These are phyloP conservation scores for Trichoderma semiorbis DNA, from an alignment of 2,329 filamentous ascomycete species.

Conservation along the genomic window DNA sequence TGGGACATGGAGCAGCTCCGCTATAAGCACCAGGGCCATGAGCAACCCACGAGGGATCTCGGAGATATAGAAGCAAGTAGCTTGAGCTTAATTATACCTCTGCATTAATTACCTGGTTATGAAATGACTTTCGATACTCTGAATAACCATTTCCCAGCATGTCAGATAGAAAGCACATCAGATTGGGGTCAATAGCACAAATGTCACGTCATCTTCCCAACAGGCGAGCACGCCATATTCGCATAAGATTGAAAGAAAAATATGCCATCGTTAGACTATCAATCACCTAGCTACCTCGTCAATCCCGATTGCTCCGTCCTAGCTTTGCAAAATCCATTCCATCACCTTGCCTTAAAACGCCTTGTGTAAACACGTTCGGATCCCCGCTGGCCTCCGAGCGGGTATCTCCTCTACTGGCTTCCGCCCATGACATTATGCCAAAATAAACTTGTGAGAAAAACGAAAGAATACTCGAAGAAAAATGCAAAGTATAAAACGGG, in stretches of 20 bases:
- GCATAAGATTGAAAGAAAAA: conserved; percentile 3
- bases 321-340: conserved; percentile 3
- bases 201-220: conserved; percentile 1
- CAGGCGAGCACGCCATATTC: conserved; percentile 12
- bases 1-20: background rate
- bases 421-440: conserved; percentile 22
- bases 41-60: background rate
- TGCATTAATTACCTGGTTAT: background rate
- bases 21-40: background rate
- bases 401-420: conserved; percentile 13
- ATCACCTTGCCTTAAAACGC: conserved; percentile 4
- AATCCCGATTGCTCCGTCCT: background rate
- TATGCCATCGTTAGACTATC: conserved; percentile 1
- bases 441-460: conserved; percentile 3
- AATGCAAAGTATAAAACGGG: background rate
- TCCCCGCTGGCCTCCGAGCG: conserved; percentile 18
- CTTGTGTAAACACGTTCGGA: conserved; percentile 13
- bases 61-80: background rate
- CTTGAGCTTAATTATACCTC: background rate
- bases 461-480: background rate
- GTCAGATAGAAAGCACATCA: background rate
- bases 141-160: background rate
- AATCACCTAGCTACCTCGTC: background rate
- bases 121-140: background rate
- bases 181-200: background rate